Conservation (phyloP, 305 asterid species). For the Solanum aculeatissimum region DNA sequence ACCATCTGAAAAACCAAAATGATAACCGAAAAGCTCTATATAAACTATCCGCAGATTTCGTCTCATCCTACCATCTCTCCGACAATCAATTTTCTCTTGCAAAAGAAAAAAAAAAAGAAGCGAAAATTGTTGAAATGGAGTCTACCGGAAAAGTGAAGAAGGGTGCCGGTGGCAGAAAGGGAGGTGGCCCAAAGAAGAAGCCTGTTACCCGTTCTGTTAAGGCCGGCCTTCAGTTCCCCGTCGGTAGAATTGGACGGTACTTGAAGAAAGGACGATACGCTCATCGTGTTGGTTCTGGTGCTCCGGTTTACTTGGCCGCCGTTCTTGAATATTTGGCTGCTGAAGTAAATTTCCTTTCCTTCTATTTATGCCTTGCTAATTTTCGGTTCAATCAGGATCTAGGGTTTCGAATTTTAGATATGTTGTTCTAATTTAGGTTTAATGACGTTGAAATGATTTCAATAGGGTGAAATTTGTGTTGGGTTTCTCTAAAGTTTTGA, state of each 20-base stretch:
- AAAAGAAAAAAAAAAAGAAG: too few species aligned
- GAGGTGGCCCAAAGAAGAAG: constrained; percentile 54
- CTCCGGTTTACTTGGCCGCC: constrained; percentile 53
- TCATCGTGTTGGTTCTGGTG: constrained; percentile 43
- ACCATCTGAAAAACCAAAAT: not conserved
- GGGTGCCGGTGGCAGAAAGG: constrained; percentile 49
- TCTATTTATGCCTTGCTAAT: not conserved
- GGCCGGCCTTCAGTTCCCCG: constrained; percentile 58
- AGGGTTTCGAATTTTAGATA: not conserved
- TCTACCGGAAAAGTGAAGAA: constrained; percentile 27
- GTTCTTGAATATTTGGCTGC: constrained; percentile 53
- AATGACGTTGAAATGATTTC: not conserved
- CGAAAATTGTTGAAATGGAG: constrained; percentile 15
- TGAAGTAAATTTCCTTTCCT: constrained; percentile 19
- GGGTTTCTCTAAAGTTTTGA: not conserved
- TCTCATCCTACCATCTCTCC: not conserved
- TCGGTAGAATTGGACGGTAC: constrained; percentile 53
- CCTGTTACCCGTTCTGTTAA: constrained; percentile 40
- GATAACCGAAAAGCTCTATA: not conserved
- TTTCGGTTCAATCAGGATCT: not conserved
- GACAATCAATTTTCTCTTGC: not conserved
- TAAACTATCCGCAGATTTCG: not conserved
- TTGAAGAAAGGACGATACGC: constrained; percentile 46
- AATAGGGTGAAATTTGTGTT: not conserved
- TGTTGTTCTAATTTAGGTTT: not conserved